Percentiles rank a stretch among this genome's conserved stretches.
phyloP scores from a whole-genome alignment of 2,329 filamentous ascomycete genomes.

The Trichoderma simmonsii region DNA sequence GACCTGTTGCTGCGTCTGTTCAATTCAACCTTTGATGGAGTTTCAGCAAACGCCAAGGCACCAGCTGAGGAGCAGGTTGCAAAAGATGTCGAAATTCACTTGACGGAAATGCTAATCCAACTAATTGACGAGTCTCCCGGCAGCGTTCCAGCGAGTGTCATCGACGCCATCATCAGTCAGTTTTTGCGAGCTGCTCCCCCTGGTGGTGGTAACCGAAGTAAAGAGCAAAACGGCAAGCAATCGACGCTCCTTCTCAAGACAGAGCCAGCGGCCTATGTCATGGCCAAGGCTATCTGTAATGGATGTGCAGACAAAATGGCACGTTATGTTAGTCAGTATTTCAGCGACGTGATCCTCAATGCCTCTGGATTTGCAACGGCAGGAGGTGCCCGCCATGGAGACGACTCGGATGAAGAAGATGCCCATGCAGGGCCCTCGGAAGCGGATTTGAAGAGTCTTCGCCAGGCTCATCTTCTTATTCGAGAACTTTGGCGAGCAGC shows the following conservation, averaged over 20 bases:
- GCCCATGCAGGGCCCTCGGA: slow-evolving; percentile 64
- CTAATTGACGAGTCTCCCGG: slow-evolving; percentile 81
- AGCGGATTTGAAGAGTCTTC: slow-evolving; percentile 80
- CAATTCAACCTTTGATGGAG: slow-evolving; percentile 85
- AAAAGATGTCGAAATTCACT: slow-evolving; percentile 90
- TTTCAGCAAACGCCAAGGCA: slow-evolving; percentile 73
- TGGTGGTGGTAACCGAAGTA: slow-evolving; percentile 54
- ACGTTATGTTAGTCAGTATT: slow-evolving; percentile 90
- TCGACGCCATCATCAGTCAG: slow-evolving; percentile 92
- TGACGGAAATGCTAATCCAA: slow-evolving; percentile 79
- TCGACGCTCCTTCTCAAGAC: slow-evolving; percentile 82
- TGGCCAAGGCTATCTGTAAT: slow-evolving; percentile 93
- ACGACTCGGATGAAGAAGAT: slow-evolving; percentile 64
- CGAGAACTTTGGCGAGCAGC: slow-evolving; percentile 92
- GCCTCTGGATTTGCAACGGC: slow-evolving; percentile 61
- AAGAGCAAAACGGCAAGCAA: slow-evolving; percentile 70
- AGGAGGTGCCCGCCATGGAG: slow-evolving; percentile 56
- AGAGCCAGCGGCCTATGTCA: slow-evolving; percentile 88
- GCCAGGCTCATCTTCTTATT: slow-evolving; percentile 84
- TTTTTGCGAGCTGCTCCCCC: slow-evolving; percentile 84
- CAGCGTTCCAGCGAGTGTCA: slow-evolving; percentile 70
- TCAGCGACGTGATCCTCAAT: slow-evolving; percentile 93
- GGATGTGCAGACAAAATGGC: slow-evolving; percentile 90
- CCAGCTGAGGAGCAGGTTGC: slow-evolving; percentile 77
- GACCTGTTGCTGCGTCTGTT: slow-evolving; percentile 78